Conservation (phyloP, 495 filamentous ascomycete genomes). For the Glonium stellatum region DNA sequence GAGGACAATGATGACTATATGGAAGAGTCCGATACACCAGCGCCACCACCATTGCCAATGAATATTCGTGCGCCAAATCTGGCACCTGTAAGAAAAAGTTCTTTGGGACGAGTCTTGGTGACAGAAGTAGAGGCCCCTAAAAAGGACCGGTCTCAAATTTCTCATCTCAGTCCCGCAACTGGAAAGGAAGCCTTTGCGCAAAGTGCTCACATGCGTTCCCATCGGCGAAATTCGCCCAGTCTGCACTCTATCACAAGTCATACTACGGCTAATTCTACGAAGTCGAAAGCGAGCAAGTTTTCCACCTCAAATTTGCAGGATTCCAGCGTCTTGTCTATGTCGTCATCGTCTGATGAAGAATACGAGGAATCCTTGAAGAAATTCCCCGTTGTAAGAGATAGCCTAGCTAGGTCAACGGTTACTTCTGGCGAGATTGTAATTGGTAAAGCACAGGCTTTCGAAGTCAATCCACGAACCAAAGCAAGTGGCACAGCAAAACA, state of each 20-base stretch:
- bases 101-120: constrained; percentile 8
- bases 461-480: constrained; percentile 19
- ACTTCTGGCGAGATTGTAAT: constrained; percentile 23
- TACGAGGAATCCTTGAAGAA: constrained; percentile 35
- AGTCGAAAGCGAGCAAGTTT: constrained; percentile 38
- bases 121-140: constrained; percentile 3
- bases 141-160: neutral
- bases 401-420: constrained; percentile 7
- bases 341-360: constrained; percentile 54
- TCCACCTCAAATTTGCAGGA: constrained; percentile 44
- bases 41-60: neutral
- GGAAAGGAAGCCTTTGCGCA: neutral
- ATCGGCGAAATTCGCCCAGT: constrained; percentile 20
- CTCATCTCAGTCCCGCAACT: constrained; percentile 3
- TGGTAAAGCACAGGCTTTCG: constrained; percentile 26
- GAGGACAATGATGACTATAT: constrained; percentile 34
- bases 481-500: neutral
- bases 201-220: neutral
- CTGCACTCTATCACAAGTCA: constrained; percentile 21
- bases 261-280: constrained; percentile 7
- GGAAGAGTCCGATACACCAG: constrained; percentile 5
- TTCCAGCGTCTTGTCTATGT: constrained; percentile 50
- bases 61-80: neutral
- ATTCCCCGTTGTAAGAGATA: neutral
- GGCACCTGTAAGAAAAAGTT: constrained; percentile 12